These are phyloP conservation scores for Brasenia schreberi DNA, from an alignment of 164 flowering plant species.

Conservation along the genomic window DNA sequence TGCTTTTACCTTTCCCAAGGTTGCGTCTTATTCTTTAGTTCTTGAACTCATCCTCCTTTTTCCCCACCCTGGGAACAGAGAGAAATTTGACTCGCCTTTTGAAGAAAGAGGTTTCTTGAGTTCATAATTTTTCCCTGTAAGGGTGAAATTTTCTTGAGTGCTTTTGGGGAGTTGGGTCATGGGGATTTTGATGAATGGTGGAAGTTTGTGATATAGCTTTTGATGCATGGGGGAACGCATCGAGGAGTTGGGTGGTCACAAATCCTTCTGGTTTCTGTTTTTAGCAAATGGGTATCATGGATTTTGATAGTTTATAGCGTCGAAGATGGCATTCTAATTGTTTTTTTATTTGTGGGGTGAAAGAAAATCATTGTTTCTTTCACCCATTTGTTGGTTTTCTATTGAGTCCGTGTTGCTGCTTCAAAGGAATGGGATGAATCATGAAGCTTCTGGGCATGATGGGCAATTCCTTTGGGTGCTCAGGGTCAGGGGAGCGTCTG, in stretches of 20 bases:
- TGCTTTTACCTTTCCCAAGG: not conserved
- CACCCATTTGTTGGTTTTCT: not conserved
- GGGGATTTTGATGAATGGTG: not conserved
- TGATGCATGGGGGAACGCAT: not conserved
- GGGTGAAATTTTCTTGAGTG: not conserved
- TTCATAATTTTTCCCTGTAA: not conserved
- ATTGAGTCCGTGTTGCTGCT: not conserved
- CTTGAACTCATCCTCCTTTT: not conserved
- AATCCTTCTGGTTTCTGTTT: not conserved
- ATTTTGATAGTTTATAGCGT: not conserved
- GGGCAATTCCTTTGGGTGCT: constrained; percentile 93
- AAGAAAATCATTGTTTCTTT: not conserved
- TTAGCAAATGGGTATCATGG: not conserved
- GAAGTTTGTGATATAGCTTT: not conserved
- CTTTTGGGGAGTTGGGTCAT: not conserved
- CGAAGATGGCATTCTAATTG: not conserved
- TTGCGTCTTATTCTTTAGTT: not conserved
- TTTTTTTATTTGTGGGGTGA: not conserved
- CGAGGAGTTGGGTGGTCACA: not conserved
- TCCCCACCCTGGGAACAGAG: not conserved
- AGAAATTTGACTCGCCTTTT: not conserved
- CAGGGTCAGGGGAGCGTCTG: constrained; percentile 91
- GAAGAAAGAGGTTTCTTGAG: not conserved
- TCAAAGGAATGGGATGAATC: constrained; percentile 2
- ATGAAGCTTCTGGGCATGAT: constrained; percentile 55